Evolutionary conservation across 73 alveolate species (phyloP).

Genomic region (Durusdinium trenchii): DNA sequence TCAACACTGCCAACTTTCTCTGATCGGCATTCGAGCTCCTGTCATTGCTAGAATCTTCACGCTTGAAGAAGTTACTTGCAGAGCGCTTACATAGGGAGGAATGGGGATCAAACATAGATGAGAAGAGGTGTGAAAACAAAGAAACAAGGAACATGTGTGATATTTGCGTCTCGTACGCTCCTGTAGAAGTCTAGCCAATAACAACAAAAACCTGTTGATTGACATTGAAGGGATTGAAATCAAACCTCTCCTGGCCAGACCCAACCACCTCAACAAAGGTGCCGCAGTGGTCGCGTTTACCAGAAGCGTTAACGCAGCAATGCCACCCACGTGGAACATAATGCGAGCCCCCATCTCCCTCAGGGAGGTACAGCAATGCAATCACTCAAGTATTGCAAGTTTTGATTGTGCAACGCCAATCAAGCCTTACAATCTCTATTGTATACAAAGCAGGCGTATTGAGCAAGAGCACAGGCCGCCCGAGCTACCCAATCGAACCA

Average conservation of each 20-base stretch:
- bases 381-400: background rate
- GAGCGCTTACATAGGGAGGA: no score
- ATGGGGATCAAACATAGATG: no score
- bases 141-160: no score
- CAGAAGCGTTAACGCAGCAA: conserved; percentile 77
- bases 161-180: no score
- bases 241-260: conserved; percentile 36
- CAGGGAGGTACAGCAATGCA: no score
- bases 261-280: conserved; percentile 29
- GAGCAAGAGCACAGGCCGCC: background rate
- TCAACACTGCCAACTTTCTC: conserved; percentile 52
- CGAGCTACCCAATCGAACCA: no score
- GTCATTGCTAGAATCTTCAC: background rate
- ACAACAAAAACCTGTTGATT: no score
- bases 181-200: no score
- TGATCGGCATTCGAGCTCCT: conserved; percentile 86
- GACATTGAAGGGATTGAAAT: no score
- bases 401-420: background rate
- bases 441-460: background rate
- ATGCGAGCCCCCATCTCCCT: conserved; percentile 90
- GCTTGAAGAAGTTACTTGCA: background rate
- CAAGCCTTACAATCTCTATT: no score
- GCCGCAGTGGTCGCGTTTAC: conserved; percentile 87
- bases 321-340: conserved; percentile 91
- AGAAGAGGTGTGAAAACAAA: no score